A percentile compares a stretch with the other conserved stretches of the same genome.
These are phyloP conservation scores for Globisporangium echinulatum DNA, from an alignment of 352 stramenopile genomes.

Conservation along the genomic window DNA sequence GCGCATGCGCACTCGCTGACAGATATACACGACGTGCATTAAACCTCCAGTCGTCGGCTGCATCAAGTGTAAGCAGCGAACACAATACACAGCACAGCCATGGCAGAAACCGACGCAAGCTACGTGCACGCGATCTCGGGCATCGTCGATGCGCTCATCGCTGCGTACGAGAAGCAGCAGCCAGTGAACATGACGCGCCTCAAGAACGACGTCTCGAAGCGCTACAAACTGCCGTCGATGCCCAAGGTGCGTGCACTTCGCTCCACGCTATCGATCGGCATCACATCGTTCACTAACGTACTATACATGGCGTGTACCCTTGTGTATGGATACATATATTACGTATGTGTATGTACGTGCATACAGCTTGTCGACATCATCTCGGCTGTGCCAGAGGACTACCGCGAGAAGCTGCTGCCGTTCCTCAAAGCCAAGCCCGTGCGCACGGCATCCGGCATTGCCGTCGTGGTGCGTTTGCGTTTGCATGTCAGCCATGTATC, in stretches of 20 bases:
- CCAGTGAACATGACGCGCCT: conserved; percentile 93
- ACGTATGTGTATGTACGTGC: not conserved
- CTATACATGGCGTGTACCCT: not conserved
- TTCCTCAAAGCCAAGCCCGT: conserved; percentile 94
- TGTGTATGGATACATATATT: not conserved
- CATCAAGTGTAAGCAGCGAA: no score
- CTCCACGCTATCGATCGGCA: not conserved
- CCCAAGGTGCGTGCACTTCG: conserved; percentile 49
- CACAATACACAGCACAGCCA: conserved; percentile 4
- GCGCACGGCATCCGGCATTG: conserved; percentile 92
- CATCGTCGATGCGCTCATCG: conserved; percentile 90
- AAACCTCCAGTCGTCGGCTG: no score
- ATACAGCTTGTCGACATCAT: conserved; percentile 92
- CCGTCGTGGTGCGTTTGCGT: conserved; percentile 74
- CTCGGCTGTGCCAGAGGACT: conserved; percentile 90
- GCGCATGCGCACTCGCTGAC: no score
- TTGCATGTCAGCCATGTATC: not conserved
- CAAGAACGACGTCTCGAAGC: conserved; percentile 88
- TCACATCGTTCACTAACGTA: no score
- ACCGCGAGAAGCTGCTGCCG: conserved; percentile 89
- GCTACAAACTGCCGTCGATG: conserved; percentile 89
- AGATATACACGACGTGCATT: no score
- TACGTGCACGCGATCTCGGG: conserved; percentile 84
- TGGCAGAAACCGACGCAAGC: conserved; percentile 18
- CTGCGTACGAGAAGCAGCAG: conserved; percentile 84